These are phyloP conservation scores for Paspalum vaginatum DNA, from an alignment of 176 grass and related monocot species.

Conservation along the genomic window DNA sequence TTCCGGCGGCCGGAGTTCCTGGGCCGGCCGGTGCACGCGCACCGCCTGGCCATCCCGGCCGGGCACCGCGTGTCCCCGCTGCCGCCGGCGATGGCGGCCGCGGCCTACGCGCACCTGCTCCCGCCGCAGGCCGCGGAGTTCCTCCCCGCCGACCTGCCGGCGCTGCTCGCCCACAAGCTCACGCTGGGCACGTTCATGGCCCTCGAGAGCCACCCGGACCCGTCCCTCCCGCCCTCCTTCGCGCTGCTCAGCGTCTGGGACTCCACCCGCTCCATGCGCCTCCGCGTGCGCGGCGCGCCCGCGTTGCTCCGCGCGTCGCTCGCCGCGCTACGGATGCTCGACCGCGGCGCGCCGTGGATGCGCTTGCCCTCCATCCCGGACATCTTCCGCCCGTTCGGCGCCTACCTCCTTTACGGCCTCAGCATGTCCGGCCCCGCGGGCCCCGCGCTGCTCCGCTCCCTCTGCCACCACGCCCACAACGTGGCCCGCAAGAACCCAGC, in stretches of 20 bases:
- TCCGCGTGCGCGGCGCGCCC: slow-evolving; percentile 50
- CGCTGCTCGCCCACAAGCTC: slow-evolving; percentile 69
- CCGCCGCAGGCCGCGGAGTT: slow-evolving; percentile 52
- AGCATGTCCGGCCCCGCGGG: slow-evolving; percentile 61
- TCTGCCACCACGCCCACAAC: slow-evolving; percentile 69
- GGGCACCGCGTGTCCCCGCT: slow-evolving; percentile 44
- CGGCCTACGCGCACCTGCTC: slow-evolving; percentile 43
- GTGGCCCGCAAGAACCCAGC: slow-evolving; percentile 49
- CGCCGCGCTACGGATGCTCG: slow-evolving; percentile 51
- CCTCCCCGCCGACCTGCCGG: slow-evolving; percentile 67
- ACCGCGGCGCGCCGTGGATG: slow-evolving; percentile 59
- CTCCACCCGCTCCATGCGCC: slow-evolving; percentile 52
- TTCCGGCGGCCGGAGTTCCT: slow-evolving; percentile 64
- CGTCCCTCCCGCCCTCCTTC: slow-evolving; percentile 40
- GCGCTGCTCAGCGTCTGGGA: slow-evolving; percentile 75
- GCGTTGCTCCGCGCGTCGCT: slow-evolving; percentile 44
- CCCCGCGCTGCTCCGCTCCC: slow-evolving; percentile 50
- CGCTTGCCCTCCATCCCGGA: slow-evolving; percentile 64
- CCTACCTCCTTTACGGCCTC: slow-evolving; percentile 70
- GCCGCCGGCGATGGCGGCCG: slow-evolving; percentile 44
- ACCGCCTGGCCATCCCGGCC: slow-evolving; percentile 20
- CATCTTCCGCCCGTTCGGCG: slow-evolving; percentile 75
- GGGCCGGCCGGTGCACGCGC: slow-evolving; percentile 66
- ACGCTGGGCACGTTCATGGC: slow-evolving; percentile 72
- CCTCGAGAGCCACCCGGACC: slow-evolving; percentile 18